A percentile compares a stretch with the other conserved stretches of the same genome.
Conservation (phyloP, 2,329 filamentous ascomycete species). For the Ophiostoma populinum region DNA sequence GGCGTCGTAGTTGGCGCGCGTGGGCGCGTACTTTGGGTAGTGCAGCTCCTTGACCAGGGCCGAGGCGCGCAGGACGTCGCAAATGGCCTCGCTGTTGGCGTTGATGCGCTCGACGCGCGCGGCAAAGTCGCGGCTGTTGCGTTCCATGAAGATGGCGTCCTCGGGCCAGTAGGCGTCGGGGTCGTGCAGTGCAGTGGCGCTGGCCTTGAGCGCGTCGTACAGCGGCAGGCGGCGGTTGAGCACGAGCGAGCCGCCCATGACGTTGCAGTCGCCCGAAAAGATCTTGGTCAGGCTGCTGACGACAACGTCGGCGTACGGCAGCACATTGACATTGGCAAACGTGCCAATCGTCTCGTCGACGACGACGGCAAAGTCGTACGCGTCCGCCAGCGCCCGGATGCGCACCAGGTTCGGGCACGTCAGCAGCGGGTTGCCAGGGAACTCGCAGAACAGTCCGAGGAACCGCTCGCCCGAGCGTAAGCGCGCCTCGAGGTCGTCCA, state of each 20-base stretch:
- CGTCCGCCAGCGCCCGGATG: conserved; percentile 64
- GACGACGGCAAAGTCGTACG: conserved; percentile 76
- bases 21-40: conserved; percentile 64
- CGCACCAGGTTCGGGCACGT: conserved; percentile 67
- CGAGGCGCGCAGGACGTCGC: conserved; percentile 46
- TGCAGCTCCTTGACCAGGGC: conserved; percentile 57
- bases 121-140: conserved; percentile 86
- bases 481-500: conserved; percentile 66
- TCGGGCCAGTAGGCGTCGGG: conserved; percentile 91
- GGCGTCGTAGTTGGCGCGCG: conserved; percentile 50
- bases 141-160: conserved; percentile 85
- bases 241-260: conserved; percentile 75
- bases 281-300: conserved; percentile 94
- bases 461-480: conserved; percentile 58
- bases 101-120: conserved; percentile 73
- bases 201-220: conserved; percentile 51
- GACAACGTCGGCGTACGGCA: conserved; percentile 77
- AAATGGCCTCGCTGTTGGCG: conserved; percentile 67
- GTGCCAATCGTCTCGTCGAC: conserved; percentile 95
- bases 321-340: conserved; percentile 86
- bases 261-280: conserved; percentile 93
- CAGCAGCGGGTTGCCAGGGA: conserved; percentile 81
- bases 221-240: conserved; percentile 34
- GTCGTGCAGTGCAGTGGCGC: conserved; percentile 43
- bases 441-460: conserved; percentile 81